A percentile compares a stretch with the other conserved stretches of the same genome.
Evolutionary conservation across 1,139 yeast genomes (phyloP).

Genomic region (Debaryomyces coudertii): DNA sequence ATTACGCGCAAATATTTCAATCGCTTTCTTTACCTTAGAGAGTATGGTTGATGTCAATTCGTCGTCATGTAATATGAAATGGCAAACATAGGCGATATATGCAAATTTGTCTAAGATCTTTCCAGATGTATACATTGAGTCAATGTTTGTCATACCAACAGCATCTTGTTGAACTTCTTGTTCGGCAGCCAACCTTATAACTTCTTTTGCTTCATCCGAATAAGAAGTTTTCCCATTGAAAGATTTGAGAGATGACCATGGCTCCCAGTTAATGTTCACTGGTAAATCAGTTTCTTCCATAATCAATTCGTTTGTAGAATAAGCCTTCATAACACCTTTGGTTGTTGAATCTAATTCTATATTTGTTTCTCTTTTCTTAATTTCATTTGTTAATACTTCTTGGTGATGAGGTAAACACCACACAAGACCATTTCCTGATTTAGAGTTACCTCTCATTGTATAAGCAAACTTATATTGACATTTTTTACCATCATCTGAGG

Average conservation of each 20-base stretch:
- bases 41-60: conserved; percentile 47
- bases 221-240: conserved; percentile 33
- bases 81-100: conserved; percentile 64
- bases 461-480: conserved; percentile 37
- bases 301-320: conserved; percentile 48
- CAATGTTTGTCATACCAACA: conserved; percentile 60
- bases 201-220: conserved; percentile 36
- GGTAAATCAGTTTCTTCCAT: conserved; percentile 57
- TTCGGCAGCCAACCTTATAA: conserved; percentile 52
- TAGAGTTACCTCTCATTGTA: conserved; percentile 32
- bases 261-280: conserved; percentile 53
- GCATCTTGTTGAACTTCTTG: conserved; percentile 60
- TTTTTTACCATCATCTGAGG: conserved; percentile 23
- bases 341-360: conserved; percentile 65
- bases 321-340: conserved; percentile 67
- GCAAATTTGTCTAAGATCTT: conserved; percentile 77
- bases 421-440: conserved; percentile 36
- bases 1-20: conserved; percentile 61
- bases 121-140: conserved; percentile 77
- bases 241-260: conserved; percentile 53
- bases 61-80: conserved; percentile 55
- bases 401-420: conserved; percentile 74
- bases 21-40: conserved; percentile 58
- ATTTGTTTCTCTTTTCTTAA: conserved; percentile 30
- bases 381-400: conserved; percentile 36